A percentile compares a stretch with the other conserved stretches of the same genome.
phyloP scores from a whole-genome alignment of 768 basidiomycete species.

The Kwoniella newhampshirensis region DNA sequence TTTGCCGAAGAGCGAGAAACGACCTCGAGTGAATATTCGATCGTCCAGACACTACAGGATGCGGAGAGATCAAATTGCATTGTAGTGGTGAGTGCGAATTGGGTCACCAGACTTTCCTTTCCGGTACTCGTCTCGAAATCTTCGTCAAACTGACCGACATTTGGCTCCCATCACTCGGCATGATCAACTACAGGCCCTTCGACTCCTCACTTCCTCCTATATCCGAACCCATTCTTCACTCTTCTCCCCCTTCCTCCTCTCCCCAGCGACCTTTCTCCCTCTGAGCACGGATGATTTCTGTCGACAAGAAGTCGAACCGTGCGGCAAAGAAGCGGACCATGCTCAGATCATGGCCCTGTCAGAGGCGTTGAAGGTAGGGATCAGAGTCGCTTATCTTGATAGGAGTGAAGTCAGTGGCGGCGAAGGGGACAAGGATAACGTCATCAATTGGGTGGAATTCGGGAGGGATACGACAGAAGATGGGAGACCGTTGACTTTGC shows the following conservation, averaged over 20 bases:
- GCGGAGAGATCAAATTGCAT: slow-evolving; percentile 50
- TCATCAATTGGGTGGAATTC: slow-evolving; percentile 54
- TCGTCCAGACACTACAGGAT: slow-evolving; percentile 48
- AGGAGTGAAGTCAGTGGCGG: slow-evolving; percentile 55
- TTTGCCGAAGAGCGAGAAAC: slow-evolving; percentile 27
- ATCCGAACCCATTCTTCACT: slow-evolving; percentile 65
- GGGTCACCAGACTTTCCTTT: background rate
- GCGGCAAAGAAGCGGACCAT: slow-evolving; percentile 62
- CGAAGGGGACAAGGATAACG: background rate
- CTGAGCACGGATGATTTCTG: slow-evolving; percentile 70
- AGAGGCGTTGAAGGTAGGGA: slow-evolving; percentile 64
- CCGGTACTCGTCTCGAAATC: slow-evolving; percentile 22
- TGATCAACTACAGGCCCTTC: slow-evolving; percentile 64
- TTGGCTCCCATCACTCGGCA: slow-evolving; percentile 3
- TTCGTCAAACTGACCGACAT: background rate
- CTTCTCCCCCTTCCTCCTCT: slow-evolving; percentile 71
- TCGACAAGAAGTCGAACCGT: slow-evolving; percentile 67
- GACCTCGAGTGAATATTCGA: slow-evolving; percentile 31
- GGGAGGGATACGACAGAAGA: slow-evolving; percentile 56
- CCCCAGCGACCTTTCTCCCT: slow-evolving; percentile 67
- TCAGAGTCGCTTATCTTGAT: slow-evolving; percentile 79
- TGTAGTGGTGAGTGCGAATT: slow-evolving; percentile 41
- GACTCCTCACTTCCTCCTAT: slow-evolving; percentile 79
- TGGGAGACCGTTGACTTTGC: slow-evolving; percentile 62
- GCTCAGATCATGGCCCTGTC: slow-evolving; percentile 77